phyloP scores from a whole-genome alignment of 768 basidiomycete species.

The Mycena olivaceomarginata region DNA sequence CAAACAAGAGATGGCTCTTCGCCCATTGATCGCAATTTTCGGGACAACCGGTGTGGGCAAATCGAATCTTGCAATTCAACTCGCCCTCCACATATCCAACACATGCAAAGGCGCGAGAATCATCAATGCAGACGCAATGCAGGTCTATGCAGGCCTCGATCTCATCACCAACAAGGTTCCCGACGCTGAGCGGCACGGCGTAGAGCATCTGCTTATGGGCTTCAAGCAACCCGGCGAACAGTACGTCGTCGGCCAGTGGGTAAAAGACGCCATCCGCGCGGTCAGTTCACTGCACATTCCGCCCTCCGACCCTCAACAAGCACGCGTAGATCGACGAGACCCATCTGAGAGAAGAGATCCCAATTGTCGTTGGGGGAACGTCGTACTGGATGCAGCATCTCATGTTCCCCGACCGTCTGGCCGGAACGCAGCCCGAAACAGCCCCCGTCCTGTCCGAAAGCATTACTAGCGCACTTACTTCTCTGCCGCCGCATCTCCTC shows the following conservation, averaged over 20 bases:
- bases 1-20: constrained; percentile 57
- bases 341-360: constrained; percentile 77
- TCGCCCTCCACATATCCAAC: constrained; percentile 78
- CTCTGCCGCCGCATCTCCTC: constrained; percentile 68
- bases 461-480: constrained; percentile 63
- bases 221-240: constrained; percentile 92
- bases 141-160: constrained; percentile 94
- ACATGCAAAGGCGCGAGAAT: constrained; percentile 77
- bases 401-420: constrained; percentile 88
- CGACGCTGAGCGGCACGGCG: constrained; percentile 81
- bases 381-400: constrained; percentile 99
- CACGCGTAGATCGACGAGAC: constrained; percentile 82
- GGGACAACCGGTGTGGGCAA: constrained; percentile 98
- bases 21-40: constrained; percentile 88
- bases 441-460: constrained; percentile 55
- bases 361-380: constrained; percentile 96
- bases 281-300: constrained; percentile 66
- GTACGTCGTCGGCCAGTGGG: constrained; percentile 92
- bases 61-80: constrained; percentile 92
- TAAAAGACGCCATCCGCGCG: constrained; percentile 84
- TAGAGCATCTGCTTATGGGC: constrained; percentile 93
- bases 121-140: constrained; percentile 99
- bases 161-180: constrained; percentile 97
- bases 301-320: constrained; percentile 27
- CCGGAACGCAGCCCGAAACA: constrained; percentile 47